phyloP scores from a whole-genome alignment of 2,329 filamentous ascomycete genomes.

The Aureobasidium sp. region DNA sequence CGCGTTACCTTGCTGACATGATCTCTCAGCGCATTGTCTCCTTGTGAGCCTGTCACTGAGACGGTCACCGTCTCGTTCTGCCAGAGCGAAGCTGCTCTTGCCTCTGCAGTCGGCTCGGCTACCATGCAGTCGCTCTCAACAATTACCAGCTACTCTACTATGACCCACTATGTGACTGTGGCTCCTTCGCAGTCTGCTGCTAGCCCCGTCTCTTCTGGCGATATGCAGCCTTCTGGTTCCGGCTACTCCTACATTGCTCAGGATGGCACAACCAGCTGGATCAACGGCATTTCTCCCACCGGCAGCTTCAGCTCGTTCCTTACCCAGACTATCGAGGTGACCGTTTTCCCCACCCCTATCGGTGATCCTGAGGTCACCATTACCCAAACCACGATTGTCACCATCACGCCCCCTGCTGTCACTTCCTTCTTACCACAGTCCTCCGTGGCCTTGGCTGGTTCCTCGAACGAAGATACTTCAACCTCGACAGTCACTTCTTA shows the following conservation, averaged over 20 bases:
- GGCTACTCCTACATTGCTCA: conserved; percentile 19
- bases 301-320: conserved; percentile 3
- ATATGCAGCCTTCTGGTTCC: neutral
- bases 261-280: conserved; percentile 24
- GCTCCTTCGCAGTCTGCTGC: conserved; percentile 30
- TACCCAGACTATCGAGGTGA: conserved; percentile 14
- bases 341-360: conserved; percentile 5
- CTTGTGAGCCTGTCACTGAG: conserved; percentile 11
- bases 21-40: neutral
- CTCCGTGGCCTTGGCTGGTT: neutral
- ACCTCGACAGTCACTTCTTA: conserved; percentile 10
- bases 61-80: conserved; percentile 6
- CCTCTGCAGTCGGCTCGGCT: neutral
- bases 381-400: conserved; percentile 3
- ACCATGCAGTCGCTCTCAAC: neutral
- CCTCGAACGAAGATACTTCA: neutral
- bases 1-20: neutral
- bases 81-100: neutral
- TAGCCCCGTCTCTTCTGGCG: neutral
- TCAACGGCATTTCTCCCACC: conserved; percentile 22
- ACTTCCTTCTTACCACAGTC: conserved; percentile 19
- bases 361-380: neutral
- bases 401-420: conserved; percentile 19
- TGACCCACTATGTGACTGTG: conserved; percentile 18
- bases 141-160: conserved; percentile 19